phyloP scores from a whole-genome alignment of 192 early-diverging fungal genomes.

The Gamsiella multidivaricata region DNA sequence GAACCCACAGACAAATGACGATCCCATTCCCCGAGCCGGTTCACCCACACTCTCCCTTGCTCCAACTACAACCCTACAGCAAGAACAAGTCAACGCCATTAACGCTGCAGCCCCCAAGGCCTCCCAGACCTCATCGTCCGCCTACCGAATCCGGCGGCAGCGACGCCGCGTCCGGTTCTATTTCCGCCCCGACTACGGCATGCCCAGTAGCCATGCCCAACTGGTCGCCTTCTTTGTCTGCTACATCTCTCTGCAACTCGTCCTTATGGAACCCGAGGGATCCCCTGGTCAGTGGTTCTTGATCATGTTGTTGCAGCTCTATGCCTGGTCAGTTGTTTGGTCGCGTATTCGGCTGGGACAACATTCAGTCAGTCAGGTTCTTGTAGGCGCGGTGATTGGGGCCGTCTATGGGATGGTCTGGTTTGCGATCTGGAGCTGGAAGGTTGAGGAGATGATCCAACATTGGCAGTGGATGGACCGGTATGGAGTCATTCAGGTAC shows the following conservation, averaged over 20 bases:
- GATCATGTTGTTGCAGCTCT: slow-evolving; percentile 44
- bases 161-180: slow-evolving; percentile 35
- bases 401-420: slow-evolving; percentile 42
- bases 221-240: slow-evolving; percentile 74
- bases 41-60: slow-evolving; percentile 35
- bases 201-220: slow-evolving; percentile 80
- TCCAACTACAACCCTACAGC: slow-evolving; percentile 34
- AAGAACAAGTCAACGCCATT: slow-evolving; percentile 32
- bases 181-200: slow-evolving; percentile 69
- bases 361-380: slow-evolving; percentile 51
- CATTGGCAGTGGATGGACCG: slow-evolving; percentile 56
- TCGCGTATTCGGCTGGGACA: slow-evolving; percentile 53
- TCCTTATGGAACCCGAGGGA: slow-evolving; percentile 51
- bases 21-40: slow-evolving; percentile 10
- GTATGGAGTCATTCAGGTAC: slow-evolving; percentile 49
- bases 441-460: slow-evolving; percentile 52
- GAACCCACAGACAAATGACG: background rate
- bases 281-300: slow-evolving; percentile 49
- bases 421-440: slow-evolving; percentile 53
- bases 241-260: slow-evolving; percentile 57
- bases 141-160: slow-evolving; percentile 40
- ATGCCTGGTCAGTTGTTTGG: slow-evolving; percentile 55
- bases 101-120: no score
- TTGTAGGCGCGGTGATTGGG: slow-evolving; percentile 50
- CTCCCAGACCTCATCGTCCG: no score